Base-by-base conservation (phyloP, 1,284 basidiomycete species). In the Leccinum fuscescens region DNA sequence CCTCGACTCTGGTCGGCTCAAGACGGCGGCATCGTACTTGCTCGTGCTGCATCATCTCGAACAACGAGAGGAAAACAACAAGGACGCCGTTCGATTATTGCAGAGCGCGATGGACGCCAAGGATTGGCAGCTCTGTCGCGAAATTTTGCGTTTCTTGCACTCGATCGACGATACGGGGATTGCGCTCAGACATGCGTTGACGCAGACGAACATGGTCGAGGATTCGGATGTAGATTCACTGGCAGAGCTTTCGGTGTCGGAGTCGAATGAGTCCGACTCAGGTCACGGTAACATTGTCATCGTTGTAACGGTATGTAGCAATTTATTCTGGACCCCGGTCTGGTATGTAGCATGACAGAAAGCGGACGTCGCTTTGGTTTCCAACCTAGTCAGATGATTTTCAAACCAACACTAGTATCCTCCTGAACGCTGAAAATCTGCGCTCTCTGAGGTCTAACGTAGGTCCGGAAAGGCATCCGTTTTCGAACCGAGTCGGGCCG, bases 21-120 rank as follows among this genome's bases (percentile, higher is more conserved):
- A 93, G 67, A 96, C 94, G 1, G 97, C 97, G 0, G 93, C 89
- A 0, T 95, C 93, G 14, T 98, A 98, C 74, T 81, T 99, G 8
- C 81, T 99, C 29, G 94, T 99, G 2, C 78, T 99, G 60, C 96
- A 99, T 74, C 94, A 92, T 64, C 80, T 98, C 54, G 94, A 98
- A 70, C 91, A 95, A 64, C 78, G 93, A 54, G 92, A 94, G 64
- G 90, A 89, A 72, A 85, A 86, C 62, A 86, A 86, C 66, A 82
- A 82, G 50, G 93, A 96, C 66, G 93, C 89, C 2, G 83, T 94
- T 27, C 82, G 90, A 29, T 78, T 97, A 17, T 77, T 98, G 55
- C 83, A 84, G 52, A 84, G 82, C 61, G 93, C 94, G 4, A 80
- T 93, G 24, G 82, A 84, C 4, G 84, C 81, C 2, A 84, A 90